Conservation (phyloP, 768 basidiomycete species). For the Amyloporia xantha region DNA sequence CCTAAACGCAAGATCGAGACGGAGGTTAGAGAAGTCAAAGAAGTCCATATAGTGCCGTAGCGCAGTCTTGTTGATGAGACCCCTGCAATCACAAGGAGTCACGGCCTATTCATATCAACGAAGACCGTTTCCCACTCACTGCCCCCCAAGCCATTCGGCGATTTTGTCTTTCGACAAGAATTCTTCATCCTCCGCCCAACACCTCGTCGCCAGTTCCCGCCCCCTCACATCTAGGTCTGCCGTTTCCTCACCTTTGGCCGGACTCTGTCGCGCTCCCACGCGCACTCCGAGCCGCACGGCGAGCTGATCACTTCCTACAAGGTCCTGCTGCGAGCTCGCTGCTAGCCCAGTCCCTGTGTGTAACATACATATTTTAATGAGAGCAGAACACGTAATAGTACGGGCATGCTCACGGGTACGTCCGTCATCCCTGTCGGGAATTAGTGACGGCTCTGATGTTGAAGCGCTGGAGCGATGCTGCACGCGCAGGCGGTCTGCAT, state of each 20-base stretch:
- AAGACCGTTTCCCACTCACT: constrained; percentile 52
- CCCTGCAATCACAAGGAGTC: constrained; percentile 37
- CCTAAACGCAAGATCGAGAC: constrained; percentile 90
- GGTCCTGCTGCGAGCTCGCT: constrained; percentile 46
- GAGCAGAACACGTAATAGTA: constrained; percentile 6
- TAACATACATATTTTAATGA: constrained; percentile 8
- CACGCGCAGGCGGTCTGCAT: constrained; percentile 42
- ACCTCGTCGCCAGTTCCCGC: constrained; percentile 66
- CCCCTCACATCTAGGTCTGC: constrained; percentile 58
- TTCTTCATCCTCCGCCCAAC: constrained; percentile 81
- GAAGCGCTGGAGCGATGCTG: constrained; percentile 69
- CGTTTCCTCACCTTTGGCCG: constrained; percentile 39
- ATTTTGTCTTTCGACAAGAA: constrained; percentile 88
- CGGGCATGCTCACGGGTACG: constrained; percentile 38
- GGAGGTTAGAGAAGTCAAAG: constrained; percentile 80
- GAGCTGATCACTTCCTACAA: constrained; percentile 46
- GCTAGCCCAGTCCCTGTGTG: constrained; percentile 21
- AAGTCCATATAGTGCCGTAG: constrained; percentile 77
- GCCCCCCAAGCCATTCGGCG: constrained; percentile 91
- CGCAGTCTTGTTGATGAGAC: constrained; percentile 65
- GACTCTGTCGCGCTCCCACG: constrained; percentile 28
- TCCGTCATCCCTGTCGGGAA: constrained; percentile 46
- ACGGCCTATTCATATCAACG: background rate
- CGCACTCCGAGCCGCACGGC: constrained; percentile 34
- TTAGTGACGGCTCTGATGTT: constrained; percentile 76